Percentiles rank a stretch among this genome's conserved stretches.
These are phyloP conservation scores for Pterocarpus macrocarpus DNA, from an alignment of 306 rosid species.

Conservation along the genomic window DNA sequence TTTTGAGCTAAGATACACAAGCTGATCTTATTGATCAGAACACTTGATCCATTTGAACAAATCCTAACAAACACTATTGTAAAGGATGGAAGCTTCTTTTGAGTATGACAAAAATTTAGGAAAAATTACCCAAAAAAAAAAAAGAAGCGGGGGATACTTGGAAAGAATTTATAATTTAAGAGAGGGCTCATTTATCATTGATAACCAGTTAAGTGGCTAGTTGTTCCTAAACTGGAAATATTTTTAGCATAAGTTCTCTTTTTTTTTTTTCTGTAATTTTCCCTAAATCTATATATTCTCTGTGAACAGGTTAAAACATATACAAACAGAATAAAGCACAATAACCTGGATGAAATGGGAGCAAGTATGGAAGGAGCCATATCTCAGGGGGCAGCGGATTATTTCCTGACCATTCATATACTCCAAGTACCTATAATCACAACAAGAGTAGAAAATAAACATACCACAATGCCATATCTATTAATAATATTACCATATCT, in stretches of 20 bases:
- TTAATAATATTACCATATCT: not conserved
- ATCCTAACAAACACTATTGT: conserved; percentile 5
- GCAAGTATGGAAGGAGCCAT: conserved; percentile 85
- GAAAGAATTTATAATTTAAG: not conserved
- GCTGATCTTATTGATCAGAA: conserved; percentile 29
- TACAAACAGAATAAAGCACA: conserved; percentile 39
- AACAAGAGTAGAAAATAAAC: conserved; percentile 34
- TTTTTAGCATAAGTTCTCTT: not conserved
- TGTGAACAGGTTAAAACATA: conserved; percentile 26
- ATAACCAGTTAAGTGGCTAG: conserved; percentile 6
- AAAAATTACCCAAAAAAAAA: not conserved
- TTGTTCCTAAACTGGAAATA: conserved; percentile 10
- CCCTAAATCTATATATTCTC: conserved; percentile 29
- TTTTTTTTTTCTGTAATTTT: conserved; percentile 8
- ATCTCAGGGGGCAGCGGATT: conserved; percentile 95
- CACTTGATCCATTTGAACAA: conserved; percentile 6
- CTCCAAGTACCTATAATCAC: conserved; percentile 78
- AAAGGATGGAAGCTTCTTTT: conserved; percentile 22
- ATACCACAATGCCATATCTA: conserved; percentile 19
- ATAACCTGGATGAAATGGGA: conserved; percentile 91
- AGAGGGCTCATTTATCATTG: conserved; percentile 8
- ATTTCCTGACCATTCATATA: conserved; percentile 92
- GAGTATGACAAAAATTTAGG: not conserved
- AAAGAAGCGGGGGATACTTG: not conserved
- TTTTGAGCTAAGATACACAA: not conserved